Evolutionary conservation across 768 basidiomycete genomes (phyloP).

Genomic region (Xerocomellus chrysenteron): DNA sequence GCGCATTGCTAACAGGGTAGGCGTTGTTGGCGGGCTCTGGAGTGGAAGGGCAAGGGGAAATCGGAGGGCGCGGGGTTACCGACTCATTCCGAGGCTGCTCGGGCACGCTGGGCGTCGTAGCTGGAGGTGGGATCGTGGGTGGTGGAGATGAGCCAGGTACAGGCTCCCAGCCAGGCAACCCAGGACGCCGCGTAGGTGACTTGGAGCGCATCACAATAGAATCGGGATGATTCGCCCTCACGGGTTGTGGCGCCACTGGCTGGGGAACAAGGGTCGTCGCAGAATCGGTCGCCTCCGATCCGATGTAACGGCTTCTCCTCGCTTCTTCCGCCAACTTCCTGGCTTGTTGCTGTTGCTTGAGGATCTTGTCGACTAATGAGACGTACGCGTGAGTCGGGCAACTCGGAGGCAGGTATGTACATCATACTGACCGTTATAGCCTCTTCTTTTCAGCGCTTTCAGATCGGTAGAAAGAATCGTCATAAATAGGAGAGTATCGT

Average conservation of each 20-base stretch:
- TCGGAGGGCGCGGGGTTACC: background rate
- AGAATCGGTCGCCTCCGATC: slow-evolving; percentile 13
- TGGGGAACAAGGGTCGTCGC: slow-evolving; percentile 8
- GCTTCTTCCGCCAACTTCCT: slow-evolving; percentile 53
- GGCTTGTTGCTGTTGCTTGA: slow-evolving; percentile 78
- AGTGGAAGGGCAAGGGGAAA: background rate
- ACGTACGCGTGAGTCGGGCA: slow-evolving; percentile 4
- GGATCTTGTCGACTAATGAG: slow-evolving; percentile 78
- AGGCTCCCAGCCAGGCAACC: slow-evolving; percentile 26
- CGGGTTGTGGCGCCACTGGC: slow-evolving; percentile 14
- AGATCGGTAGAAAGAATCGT: slow-evolving; percentile 93
- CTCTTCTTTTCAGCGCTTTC: slow-evolving; percentile 73
- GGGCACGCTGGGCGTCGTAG: background rate
- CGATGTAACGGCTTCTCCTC: slow-evolving; percentile 25
- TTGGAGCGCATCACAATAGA: slow-evolving; percentile 10
- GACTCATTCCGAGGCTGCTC: slow-evolving; percentile 9
- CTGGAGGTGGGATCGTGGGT: background rate
- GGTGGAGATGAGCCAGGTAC: slow-evolving; percentile 13
- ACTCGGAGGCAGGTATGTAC: background rate
- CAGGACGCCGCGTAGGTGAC: slow-evolving; percentile 20
- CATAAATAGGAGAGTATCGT: slow-evolving; percentile 88
- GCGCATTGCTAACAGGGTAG: slow-evolving; percentile 10
- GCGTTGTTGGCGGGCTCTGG: slow-evolving; percentile 6
- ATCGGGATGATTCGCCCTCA: slow-evolving; percentile 1
- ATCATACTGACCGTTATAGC: slow-evolving; percentile 68